phyloP scores from a whole-genome alignment of 495 filamentous ascomycete genomes.

The Aspergillus hancockii region DNA sequence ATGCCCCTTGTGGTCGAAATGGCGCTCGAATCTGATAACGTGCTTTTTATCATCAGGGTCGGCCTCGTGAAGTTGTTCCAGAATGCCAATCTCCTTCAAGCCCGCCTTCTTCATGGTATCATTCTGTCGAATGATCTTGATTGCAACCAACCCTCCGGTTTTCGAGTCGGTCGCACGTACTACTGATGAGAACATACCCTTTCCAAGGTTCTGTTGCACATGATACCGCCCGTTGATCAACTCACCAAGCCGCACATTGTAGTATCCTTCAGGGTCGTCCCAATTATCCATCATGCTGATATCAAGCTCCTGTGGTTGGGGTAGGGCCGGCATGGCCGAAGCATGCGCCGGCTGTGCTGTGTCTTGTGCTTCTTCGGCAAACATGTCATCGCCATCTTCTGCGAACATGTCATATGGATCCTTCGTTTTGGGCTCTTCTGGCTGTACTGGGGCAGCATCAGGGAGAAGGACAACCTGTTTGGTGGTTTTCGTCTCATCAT shows the following conservation, averaged over 20 bases:
- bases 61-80: constrained; percentile 76
- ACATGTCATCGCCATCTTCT: constrained; percentile 88
- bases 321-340: constrained; percentile 49
- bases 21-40: constrained; percentile 79
- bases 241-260: constrained; percentile 87
- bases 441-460: constrained; percentile 36
- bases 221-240: constrained; percentile 85
- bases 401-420: constrained; percentile 95
- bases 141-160: constrained; percentile 71
- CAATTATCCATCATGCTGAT: constrained; percentile 88
- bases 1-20: constrained; percentile 93
- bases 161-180: constrained; percentile 82
- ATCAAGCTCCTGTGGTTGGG: constrained; percentile 66
- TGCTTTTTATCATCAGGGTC: constrained; percentile 94
- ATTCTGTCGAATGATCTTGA: constrained; percentile 94
- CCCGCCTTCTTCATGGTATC: constrained; percentile 91
- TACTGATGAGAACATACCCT: constrained; percentile 96
- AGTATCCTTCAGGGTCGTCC: constrained; percentile 93
- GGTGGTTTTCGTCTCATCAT: constrained; percentile 60
- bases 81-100: constrained; percentile 90
- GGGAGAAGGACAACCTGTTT: constrained; percentile 60
- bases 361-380: constrained; percentile 63
- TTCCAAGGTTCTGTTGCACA: constrained; percentile 82
- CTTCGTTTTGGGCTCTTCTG: constrained; percentile 37
- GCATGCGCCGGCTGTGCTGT: constrained; percentile 39